Base-by-base conservation (phyloP, 192 early-diverging fungal genomes). In the Backusella mclennaniae region DNA sequence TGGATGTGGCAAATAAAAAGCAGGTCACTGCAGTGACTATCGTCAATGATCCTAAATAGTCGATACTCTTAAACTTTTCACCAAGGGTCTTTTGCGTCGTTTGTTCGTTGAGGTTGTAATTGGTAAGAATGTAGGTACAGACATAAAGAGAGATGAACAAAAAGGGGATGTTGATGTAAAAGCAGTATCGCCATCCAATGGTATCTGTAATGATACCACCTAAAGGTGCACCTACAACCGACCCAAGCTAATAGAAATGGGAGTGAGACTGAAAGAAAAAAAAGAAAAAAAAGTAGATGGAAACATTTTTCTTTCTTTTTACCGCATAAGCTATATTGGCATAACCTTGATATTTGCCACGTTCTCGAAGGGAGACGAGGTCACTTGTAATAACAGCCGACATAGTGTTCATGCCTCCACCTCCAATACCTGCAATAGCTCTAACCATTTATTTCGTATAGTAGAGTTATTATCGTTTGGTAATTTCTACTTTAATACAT, bases 121-220 rank as follows among this genome's bases (percentile, higher is more conserved):
- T 67, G 81, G 86, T 71, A 79, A 92, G 73, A 39, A 85, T 63
- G 19, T 82, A 66, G 1, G 72, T 63, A 31, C 87, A 73, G 3
- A 87, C 83, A 33, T 81, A 71, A 21, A 88, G 35, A 17, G 88
- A 79, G 31, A 89, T 44, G 35, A 81, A 53, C 1, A 91, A 83
- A 59, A 95, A 68, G 33, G 94, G 94, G 4, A 96, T 53, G 80
- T 93, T 95, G 81, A 95, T 91, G 83, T 85, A 95, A 75, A 94
- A 94, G 66, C 88, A 88, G 80, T 90, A 90, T 39, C 83, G 81
- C 90, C 90, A 91, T 23, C 78, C 83, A 31, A 81, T 67, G 1
- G 76, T 41, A 49, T 84, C 78, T 56, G 92, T 90, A 1, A 89
- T 88, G 66, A 95, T 89, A 7, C 85, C 85, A 29, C 77, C 77